Evolutionary conservation across 2,329 filamentous ascomycete species (phyloP), one percentile per base, ranked within the genome.

Genomic region (Aspergillus pseudonomiae): DNA sequence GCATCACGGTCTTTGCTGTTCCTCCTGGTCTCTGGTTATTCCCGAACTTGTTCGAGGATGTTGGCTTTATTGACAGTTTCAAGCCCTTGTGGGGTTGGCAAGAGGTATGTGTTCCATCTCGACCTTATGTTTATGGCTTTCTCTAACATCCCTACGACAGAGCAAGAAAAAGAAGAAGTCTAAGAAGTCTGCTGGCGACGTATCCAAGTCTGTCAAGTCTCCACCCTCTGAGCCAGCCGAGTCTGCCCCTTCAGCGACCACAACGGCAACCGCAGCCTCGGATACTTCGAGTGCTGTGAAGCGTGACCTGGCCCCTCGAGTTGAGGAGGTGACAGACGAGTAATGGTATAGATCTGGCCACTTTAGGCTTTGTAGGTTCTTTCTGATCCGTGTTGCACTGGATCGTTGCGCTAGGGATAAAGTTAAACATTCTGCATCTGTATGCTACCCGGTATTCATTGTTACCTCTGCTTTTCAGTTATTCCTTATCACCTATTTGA

Each of bases 41-140:
- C 81, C 95, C 95, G 56, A 99, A 99, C 76, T 82, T 99, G 24
- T 99, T 97, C 83, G 95, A 99, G 78, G 95, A 99, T 76, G 95
- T 99, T 32, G 96, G 94, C 9, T 98, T 99, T 82, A 91, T 99
- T 79, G 95, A 99, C 77, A 96, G 92, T 74, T 99, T 99, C 86
- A 90, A 90, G 75, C 95, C 95, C 24, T 81, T 97, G 6, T 99
- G 95, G 94, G 95, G 93, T 64, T 99, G 95, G 95, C 95, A 99
- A 78, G 94, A 97, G 87, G 93, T 96, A 76, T 79, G 86, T 50
- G 7, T 60, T 32, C 34, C 10, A 16, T 32, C 9, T 19, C 10
- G 16, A 50, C 46, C 14, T 9, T 11, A 39, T 5, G 4, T 55
- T 34, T 14, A 30, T 32, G 45, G 11, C 16, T 32, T 19, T 34